phyloP scores from a whole-genome alignment of 257 asterid genomes.

The Capsicum chinense region DNA sequence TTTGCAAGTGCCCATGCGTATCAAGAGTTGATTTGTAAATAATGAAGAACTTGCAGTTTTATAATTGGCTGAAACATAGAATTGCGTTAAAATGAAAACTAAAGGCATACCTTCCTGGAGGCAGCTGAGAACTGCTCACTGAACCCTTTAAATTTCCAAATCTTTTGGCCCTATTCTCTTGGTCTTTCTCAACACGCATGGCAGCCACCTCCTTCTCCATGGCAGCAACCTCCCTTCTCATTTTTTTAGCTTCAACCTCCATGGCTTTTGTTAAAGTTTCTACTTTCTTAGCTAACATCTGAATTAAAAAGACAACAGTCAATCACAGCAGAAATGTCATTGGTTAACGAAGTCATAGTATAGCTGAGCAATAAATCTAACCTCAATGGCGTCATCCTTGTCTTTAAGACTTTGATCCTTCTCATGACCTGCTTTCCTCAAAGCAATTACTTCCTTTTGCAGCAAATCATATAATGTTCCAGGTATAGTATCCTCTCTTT shows the following conservation, averaged over 20 bases:
- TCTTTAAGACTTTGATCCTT: conserved; percentile 97
- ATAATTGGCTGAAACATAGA: background rate
- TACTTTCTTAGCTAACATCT: conserved; percentile 97
- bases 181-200: conserved; percentile 92
- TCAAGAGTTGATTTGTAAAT: background rate
- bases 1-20: background rate
- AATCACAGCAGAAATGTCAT: background rate
- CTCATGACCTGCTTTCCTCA: conserved; percentile 88
- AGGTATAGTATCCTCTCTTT: conserved; percentile 73
- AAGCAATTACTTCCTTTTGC: conserved; percentile 84
- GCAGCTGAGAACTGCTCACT: conserved; percentile 69
- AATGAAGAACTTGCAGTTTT: background rate
- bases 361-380: conserved; percentile 32
- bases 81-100: background rate
- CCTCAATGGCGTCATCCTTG: conserved; percentile 98
- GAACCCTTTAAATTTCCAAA: conserved; percentile 68
- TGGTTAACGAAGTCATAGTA: background rate
- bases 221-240: conserved; percentile 97
- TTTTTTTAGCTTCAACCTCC: conserved; percentile 98
- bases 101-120: conserved; percentile 71
- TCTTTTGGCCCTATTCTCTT: conserved; percentile 72
- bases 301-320: conserved; percentile 12
- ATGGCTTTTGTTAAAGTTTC: conserved; percentile 93
- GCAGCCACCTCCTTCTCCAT: conserved; percentile 99
- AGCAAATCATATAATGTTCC: conserved; percentile 78